Evolutionary conservation across 208 protist genomes (phyloP), one percentile per base, ranked within the genome.

Genomic region (Trypanosoma congolense): DNA sequence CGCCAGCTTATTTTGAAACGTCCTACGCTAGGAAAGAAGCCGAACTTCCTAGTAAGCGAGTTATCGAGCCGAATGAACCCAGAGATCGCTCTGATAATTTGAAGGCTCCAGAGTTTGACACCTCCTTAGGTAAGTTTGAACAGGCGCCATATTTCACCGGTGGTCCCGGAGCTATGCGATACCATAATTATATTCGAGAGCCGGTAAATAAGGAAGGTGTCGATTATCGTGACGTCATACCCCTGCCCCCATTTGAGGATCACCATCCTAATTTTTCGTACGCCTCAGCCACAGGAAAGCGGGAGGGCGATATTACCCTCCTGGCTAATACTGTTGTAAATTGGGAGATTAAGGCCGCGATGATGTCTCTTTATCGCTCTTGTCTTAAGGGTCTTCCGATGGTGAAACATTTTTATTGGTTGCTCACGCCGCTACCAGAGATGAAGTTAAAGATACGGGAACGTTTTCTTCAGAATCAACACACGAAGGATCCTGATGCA

Each of bases 361-460:
- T 79, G 48, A 75, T 75, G 52, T 89, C 87, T 21, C 69, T 94
- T 44, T 94, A 94, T 65, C 82, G 80, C 12, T 71, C 78, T 28
- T 87, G 77, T 42, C 65, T 94, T n/a, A 89, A 90, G 40, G 60
- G 74, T 1, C 58, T 94, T 3, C 83, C 87, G 0, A 76, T 94
- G 60, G 59, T 90, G n/a, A 94, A 94, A 66, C 87, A 94, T 60
- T 91, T 78, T 55, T 94, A 90, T 70, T 91, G 76, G 73, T 77
- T 94, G 14, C 38, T 80, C 28, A 85, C 76, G 14, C 83, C 87
- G 0, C 70, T 94, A 25, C 78, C 78, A 22, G 59, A 88, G 18
- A 90, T 94, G 83, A 90, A 94, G 64, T 61, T 65, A 28, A 87
- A 90, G 41, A 73, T 94, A 51, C 83, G 87, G 21, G 59, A 82